Evolutionary conservation across 768 basidiomycete species (phyloP), one percentile per base, ranked within the genome.

Genomic region (Aureoboletus auriporus): DNA sequence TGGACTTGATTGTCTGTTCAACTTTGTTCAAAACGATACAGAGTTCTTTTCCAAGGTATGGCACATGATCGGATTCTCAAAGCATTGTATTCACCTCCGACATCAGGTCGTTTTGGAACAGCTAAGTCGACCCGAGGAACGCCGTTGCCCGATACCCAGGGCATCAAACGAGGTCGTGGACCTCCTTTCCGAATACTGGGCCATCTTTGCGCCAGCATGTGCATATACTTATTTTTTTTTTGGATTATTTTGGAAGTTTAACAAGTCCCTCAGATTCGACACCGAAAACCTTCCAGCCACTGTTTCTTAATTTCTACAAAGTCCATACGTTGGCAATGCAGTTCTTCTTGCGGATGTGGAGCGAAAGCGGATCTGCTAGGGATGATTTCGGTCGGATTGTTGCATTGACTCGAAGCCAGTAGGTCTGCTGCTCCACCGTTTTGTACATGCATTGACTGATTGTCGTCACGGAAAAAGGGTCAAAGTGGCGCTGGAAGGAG

Each of bases 261-360:
- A 57, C 47, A 39, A 17, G 17, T 31, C 42, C 61, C 31, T 47
- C 35, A 49, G 89, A 90, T 64, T 84, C 89, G 3, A 86, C 88
- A 2, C 82, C 87, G 4, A 86, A 86, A 3, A 78, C 82, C 2
- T 92, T 89, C 64, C 84, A 89, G 53, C 91, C 91, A 0, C 91
- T 92, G 70, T 88, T 94, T 69, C 75, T 94, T 54, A 88, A 89
- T 56, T 89, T 93, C 60, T 76, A 79, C 61, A 83, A 77, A 53
- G 84, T 92, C 5, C 93, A 96, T 65, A 72, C 77, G 9, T 70
- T 93, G n/a, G 86, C 87, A 6, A 82, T 84, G 4, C 79, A 80
- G 39, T 93, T 94, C 72, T 94, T 94, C 69, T 70, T 91, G n/a
- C 79, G 89, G 30, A 92, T 95, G 82, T 95, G 90, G 91, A 79